These are phyloP conservation scores for Leucogyrophana mollusca DNA, from an alignment of 768 basidiomycete species.

Conservation along the genomic window DNA sequence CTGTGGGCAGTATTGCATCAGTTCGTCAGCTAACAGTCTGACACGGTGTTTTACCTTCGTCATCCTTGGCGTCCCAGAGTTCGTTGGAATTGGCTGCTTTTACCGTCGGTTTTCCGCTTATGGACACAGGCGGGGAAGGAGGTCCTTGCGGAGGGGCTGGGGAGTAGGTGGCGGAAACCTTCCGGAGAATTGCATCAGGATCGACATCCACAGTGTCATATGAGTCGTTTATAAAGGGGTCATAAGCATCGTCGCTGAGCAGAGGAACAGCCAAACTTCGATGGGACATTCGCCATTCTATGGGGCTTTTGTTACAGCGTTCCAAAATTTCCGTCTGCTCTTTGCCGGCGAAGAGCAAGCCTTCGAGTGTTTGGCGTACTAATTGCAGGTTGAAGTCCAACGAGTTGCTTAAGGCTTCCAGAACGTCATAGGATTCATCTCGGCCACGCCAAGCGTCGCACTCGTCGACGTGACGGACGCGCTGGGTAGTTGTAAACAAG, in stretches of 20 bases:
- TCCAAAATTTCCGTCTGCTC: constrained; percentile 41
- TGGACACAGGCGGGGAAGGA: constrained; percentile 10
- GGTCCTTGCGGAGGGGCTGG: constrained; percentile 1
- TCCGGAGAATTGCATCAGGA: constrained; percentile 11
- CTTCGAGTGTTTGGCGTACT: constrained; percentile 37
- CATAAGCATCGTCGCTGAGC: constrained; percentile 18
- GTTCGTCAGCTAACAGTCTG: not conserved
- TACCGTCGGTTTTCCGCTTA: constrained; percentile 6
- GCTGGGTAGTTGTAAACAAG: constrained; percentile 41
- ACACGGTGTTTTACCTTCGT: constrained; percentile 13
- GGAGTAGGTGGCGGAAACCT: constrained; percentile 7
- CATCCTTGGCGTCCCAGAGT: constrained; percentile 6
- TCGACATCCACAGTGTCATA: constrained; percentile 10
- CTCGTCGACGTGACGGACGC: constrained; percentile 23
- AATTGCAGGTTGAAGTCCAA: constrained; percentile 34
- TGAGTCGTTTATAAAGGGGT: constrained; percentile 8
- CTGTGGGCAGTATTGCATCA: constrained; percentile 13
- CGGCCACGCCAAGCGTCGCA: constrained; percentile 22
- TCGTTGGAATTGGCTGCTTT: not conserved
- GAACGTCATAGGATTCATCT: constrained; percentile 22
- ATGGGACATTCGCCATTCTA: constrained; percentile 48
- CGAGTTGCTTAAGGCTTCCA: constrained; percentile 27
- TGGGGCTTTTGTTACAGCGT: constrained; percentile 36
- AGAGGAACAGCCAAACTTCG: constrained; percentile 32
- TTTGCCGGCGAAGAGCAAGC: constrained; percentile 33